These are phyloP conservation scores for Sclerotinia nivalis DNA, from an alignment of 2,329 filamentous ascomycete genomes.

Conservation along the genomic window DNA sequence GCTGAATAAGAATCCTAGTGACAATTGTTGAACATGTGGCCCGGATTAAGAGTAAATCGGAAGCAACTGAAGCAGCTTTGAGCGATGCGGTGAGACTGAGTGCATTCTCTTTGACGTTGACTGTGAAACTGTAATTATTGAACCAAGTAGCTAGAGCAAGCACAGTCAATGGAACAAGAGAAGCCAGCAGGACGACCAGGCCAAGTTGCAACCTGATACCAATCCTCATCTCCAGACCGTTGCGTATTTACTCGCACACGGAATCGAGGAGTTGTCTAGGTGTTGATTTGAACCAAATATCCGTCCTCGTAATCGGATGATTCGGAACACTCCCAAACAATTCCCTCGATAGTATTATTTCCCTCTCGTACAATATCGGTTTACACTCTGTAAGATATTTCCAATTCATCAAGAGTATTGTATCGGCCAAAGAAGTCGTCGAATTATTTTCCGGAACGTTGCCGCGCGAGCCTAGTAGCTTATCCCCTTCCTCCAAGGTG, in stretches of 20 bases:
- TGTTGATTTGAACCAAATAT: slow-evolving; percentile 13
- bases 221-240: slow-evolving; percentile 64
- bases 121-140: slow-evolving; percentile 62
- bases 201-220: slow-evolving; percentile 86
- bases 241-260: background rate
- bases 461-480: slow-evolving; percentile 4
- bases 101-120: slow-evolving; percentile 57
- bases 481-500: background rate
- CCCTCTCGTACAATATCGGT: background rate
- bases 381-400: background rate
- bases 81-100: slow-evolving; percentile 80
- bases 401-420: slow-evolving; percentile 7
- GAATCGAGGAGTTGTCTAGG: slow-evolving; percentile 10
- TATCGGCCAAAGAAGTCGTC: background rate
- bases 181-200: slow-evolving; percentile 72
- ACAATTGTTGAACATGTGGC: slow-evolving; percentile 71
- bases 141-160: slow-evolving; percentile 74
- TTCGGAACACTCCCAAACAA: background rate
- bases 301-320: background rate
- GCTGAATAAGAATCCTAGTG: slow-evolving; percentile 63
- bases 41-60: slow-evolving; percentile 77
- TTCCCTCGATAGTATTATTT: background rate
- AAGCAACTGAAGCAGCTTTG: slow-evolving; percentile 78
- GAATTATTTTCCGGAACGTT: background rate
- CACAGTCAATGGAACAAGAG: slow-evolving; percentile 73